Base-by-base conservation (phyloP, 257 asterid genomes). In the Misopates orontium region DNA sequence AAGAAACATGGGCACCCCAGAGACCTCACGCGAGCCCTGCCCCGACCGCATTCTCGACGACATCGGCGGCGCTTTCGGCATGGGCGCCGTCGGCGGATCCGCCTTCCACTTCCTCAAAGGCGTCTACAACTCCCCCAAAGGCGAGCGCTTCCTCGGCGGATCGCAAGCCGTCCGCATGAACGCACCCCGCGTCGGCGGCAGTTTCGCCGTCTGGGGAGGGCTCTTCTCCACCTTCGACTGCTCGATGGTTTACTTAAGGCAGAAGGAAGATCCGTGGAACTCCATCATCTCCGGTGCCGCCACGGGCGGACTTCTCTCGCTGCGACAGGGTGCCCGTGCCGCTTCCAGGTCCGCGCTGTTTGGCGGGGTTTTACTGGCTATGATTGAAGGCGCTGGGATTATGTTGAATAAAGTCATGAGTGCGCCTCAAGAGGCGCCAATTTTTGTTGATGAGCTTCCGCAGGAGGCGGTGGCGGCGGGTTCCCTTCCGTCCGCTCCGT, bases 201-300 rank as follows among this genome's bases (percentile, higher is more conserved):
- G 90, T 72, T 87, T 83, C 74, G 95, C 90, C 65, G 92, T 81
- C 9, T 87, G 95, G 95, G 85, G 92, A 17, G 87, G 86, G n/a
- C 81, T 86, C 20, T 84, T 82, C 77, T 86, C 95, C 78, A 45
- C 78, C 47, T 80, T 82, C 59, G 90, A 86, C 41, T 86, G 95
- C 74, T 56, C 88, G 59, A 60, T 82, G 85, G 95, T 84, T 20
- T 84, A 82, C 68, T 48, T 86, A 65, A 76, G 95, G 39, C 85
- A 76, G 64, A 86, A 86, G 56, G 95, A 86, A 75, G 95, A 86
- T 21, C 90, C 95, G 0, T 86, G 88, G 95, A 86, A 85, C 71
- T 77, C 89, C 16, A 80, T 85, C 57, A 68, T 79, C 7, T 73
- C 92, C 31, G 92, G 85, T 64, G 95, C 90, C 66, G 88, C 87